These are phyloP conservation scores for bread wheat (Triticum aestivum) DNA, from an alignment of 176 grass and related monocot species.

Conservation along the genomic window IWGSC_CS_RefSeq_v2.1 NC_057811.1:469251827-469252326, in stretches of 20 bases:
- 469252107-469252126: not conserved
- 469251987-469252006: slow-evolving; percentile 92
- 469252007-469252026: slow-evolving; percentile 80
- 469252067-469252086: slow-evolving; percentile 97
- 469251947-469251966: slow-evolving; percentile 26
- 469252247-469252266: not conserved
- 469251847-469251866: slow-evolving; percentile 42
- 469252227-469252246: not conserved
- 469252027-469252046: slow-evolving; percentile 99
- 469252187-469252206: too few species aligned
- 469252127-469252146: not conserved
- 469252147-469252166: not conserved
- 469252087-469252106: slow-evolving; percentile 49
- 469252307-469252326: too few species aligned
- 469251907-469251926: not conserved
- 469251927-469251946: not conserved
- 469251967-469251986: slow-evolving; percentile 55
- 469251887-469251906: slow-evolving; percentile 21
- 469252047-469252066: slow-evolving; percentile 79
- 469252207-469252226: not conserved
- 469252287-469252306: not conserved
- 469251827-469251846: slow-evolving; percentile 95
- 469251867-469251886: slow-evolving; percentile 23
- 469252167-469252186: not conserved
- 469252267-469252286: not conserved